Evolutionary conservation across 495 filamentous ascomycete genomes (phyloP), one percentile per base, ranked within the genome.

Genomic region (Xylona heveae): DNA sequence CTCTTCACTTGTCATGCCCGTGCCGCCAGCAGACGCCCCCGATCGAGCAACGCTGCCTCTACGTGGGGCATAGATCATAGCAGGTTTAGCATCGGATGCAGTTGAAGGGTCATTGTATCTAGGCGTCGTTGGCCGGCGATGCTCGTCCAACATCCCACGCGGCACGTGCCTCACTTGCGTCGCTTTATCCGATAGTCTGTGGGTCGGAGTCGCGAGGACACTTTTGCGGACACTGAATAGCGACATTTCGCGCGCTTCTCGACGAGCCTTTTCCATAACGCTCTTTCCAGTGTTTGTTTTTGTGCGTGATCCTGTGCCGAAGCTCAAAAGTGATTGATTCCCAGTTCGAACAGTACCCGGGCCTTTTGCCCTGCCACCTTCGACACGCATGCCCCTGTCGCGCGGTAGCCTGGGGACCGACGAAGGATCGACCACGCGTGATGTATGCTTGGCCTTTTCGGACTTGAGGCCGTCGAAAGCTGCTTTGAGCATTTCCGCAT

Each of bases 401-500:
- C 30, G 16, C 23, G 19, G 14, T 1, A 15, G 5, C 26, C 14
- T 40, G 42, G 13, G 53, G 44, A 24, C 53, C 37, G 18, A 35
- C 37, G 23, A 44, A 31, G 7, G 35, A 31, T 2, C 45, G 44
- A 23, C 48, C 42, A 29, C 52, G 47, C 21, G 47, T 36, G 18
- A 63, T 5, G 53, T 57, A 31, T 66, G 48, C 19, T 53, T 52
- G 3, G 49, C 55, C n/a, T 57, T 53, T 26, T 62, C 52, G 16
- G 57, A 54, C 31, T 57, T 58, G 34, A 68, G 55, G 2, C 54
- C 57, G 20, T 61, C 53, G 31, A 70, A 43, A 3, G 54, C 53
- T 41, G 53, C 51, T 30, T 59, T 61, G 28, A 71, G 44, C 21
- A 42, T 48, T 28, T 58, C 38, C 12, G 50, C 45, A 37, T 68